phyloP scores from a whole-genome alignment of 1,284 basidiomycete genomes.

The Ustilago xerochloae region DNA sequence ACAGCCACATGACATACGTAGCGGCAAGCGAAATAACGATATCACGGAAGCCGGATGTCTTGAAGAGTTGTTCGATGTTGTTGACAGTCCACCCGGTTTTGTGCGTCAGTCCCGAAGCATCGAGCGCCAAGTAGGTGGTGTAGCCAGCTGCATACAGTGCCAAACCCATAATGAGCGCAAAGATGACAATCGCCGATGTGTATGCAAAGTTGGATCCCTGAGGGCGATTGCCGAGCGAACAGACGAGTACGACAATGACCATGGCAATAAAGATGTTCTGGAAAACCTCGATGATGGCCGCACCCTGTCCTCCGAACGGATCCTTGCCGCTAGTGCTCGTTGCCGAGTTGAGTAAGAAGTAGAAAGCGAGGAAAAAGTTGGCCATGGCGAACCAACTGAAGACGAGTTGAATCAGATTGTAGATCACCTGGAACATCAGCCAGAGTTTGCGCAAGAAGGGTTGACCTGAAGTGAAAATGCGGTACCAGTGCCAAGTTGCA shows the following conservation, averaged over 20 bases:
- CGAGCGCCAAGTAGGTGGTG: slow-evolving; percentile 58
- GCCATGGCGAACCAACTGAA: slow-evolving; percentile 65
- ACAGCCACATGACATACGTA: slow-evolving; percentile 65
- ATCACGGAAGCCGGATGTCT: slow-evolving; percentile 56
- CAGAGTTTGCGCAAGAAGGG: slow-evolving; percentile 56
- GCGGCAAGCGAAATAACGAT: slow-evolving; percentile 65
- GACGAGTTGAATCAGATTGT: slow-evolving; percentile 60
- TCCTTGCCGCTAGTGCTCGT: slow-evolving; percentile 34
- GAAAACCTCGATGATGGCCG: slow-evolving; percentile 58
- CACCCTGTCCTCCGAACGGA: slow-evolving; percentile 44
- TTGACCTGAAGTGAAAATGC: slow-evolving; percentile 64
- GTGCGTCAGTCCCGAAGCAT: slow-evolving; percentile 31
- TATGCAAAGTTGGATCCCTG: slow-evolving; percentile 62
- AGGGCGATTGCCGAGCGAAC: slow-evolving; percentile 66
- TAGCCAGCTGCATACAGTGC: slow-evolving; percentile 58
- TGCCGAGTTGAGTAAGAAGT: slow-evolving; percentile 56
- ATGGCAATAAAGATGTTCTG: slow-evolving; percentile 65
- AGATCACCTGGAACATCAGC: slow-evolving; percentile 64
- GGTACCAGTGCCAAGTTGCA: slow-evolving; percentile 61
- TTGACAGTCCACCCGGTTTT: slow-evolving; percentile 20
- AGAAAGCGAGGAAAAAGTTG: slow-evolving; percentile 61
- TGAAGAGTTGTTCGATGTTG: slow-evolving; percentile 42
- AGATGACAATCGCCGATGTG: slow-evolving; percentile 58
- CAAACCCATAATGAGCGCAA: slow-evolving; percentile 59
- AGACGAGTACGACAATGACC: slow-evolving; percentile 63